A percentile compares a stretch with the other conserved stretches of the same genome.
phyloP scores from a whole-genome alignment of 257 asterid species.

The Pogostemon cablin region DNA sequence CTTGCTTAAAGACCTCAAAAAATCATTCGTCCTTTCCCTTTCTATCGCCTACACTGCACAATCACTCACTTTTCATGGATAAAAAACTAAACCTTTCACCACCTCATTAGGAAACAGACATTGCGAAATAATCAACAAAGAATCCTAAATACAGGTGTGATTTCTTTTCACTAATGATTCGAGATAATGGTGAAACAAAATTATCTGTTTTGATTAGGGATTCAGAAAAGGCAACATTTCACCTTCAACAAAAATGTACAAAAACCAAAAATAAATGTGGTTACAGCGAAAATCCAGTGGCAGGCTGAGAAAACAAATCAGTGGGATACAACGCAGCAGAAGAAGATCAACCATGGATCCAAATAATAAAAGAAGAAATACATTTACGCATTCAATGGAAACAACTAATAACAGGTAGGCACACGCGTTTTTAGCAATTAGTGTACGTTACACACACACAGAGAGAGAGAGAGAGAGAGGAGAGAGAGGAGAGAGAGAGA shows the following conservation, averaged over 20 bases:
- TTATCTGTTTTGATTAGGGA: not conserved
- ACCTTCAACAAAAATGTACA: constrained; percentile 2
- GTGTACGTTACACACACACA: not conserved
- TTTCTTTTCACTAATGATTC: not conserved
- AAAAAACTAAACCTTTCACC: not conserved
- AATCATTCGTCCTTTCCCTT: constrained; percentile 39
- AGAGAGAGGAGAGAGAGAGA: constrained; percentile 5
- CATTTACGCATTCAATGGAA: not conserved
- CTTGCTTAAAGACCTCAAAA: constrained; percentile 32
- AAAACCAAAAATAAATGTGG: not conserved
- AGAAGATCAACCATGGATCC: constrained; percentile 22
- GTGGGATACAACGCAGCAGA: not conserved
- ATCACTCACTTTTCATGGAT: no score
- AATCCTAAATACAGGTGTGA: constrained; percentile 16
- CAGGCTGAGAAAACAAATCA: not conserved
- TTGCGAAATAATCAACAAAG: constrained; percentile 4
- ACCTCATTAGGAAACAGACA: constrained; percentile 21
- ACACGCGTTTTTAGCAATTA: not conserved
- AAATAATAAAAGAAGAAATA: not conserved
- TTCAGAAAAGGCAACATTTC: constrained; percentile 20
- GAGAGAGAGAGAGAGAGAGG: no score
- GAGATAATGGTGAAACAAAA: not conserved
- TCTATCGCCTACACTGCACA: not conserved
- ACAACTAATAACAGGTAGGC: constrained; percentile 16
- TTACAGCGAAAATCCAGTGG: constrained; percentile 7